These are phyloP conservation scores for Trypanosoma theileri DNA, from an alignment of 208 protist species.

Conservation along the genomic window DNA sequence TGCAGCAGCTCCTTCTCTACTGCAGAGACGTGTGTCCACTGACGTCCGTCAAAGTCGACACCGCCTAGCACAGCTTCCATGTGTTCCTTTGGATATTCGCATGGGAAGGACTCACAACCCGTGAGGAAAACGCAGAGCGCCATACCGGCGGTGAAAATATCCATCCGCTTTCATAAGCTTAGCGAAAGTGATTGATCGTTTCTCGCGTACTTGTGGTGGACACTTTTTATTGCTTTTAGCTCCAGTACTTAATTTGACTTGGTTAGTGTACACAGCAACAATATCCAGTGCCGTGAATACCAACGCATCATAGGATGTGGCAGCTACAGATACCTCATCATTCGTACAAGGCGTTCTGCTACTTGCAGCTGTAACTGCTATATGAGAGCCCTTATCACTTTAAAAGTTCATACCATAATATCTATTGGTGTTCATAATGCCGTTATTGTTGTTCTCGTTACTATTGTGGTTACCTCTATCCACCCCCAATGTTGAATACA, in stretches of 20 bases:
- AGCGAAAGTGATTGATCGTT: conserved; percentile 32
- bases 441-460: not conserved
- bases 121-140: conserved; percentile 59
- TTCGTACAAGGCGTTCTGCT: not conserved
- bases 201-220: conserved; percentile 15
- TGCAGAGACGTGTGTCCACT: conserved; percentile 53
- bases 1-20: conserved; percentile 42
- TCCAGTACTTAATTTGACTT: conserved; percentile 17
- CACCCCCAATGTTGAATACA: not conserved
- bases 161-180: conserved; percentile 55
- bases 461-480: not conserved
- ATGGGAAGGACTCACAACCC: conserved; percentile 56
- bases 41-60: conserved; percentile 37
- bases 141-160: conserved; percentile 65
- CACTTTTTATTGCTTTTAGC: not conserved
- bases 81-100: conserved; percentile 40
- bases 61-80: conserved; percentile 43
- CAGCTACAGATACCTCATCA: conserved; percentile 24
- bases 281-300: conserved; percentile 62
- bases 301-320: conserved; percentile 51
- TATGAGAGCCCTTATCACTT: no score
- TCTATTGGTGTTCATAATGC: not conserved
- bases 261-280: conserved; percentile 42
- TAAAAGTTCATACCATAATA: not conserved
- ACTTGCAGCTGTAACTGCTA: not conserved